Evolutionary conservation across 2,329 filamentous ascomycete genomes (phyloP), one percentile per base, ranked within the genome.

Genomic region (Ophiocordyceps camponoti-floridani): DNA sequence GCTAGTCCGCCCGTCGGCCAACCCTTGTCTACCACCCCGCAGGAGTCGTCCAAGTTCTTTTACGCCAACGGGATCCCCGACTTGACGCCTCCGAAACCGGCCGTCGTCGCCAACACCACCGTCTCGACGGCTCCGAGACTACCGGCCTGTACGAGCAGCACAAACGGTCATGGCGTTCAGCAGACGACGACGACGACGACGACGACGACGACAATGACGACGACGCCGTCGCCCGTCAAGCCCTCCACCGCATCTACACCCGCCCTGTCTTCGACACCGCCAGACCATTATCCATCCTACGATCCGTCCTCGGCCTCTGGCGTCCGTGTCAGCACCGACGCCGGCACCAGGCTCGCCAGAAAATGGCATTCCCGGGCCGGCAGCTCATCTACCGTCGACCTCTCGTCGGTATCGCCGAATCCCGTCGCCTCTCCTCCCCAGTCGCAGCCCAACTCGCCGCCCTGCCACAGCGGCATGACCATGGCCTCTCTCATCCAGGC

Each of bases 1-100:
- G 56, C 50, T 26, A 61, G 47, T 45, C 62, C 51, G 45, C 58
- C 56, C 7, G 46, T 47, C 10, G 52, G 52, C 28, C 52, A 51
- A 8, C 50, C 58, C 12, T 56, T 62, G 44, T 58, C 61, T 1
- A 61, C 66, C 4, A 50, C 67, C 7, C 23, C 23, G 5, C 23
- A 23, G 23, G 23, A 23, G 23, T 5, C 23, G 23, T 68, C 68
- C 60, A 84, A 83, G 56, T 86, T 88, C 65, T 77, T 87, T 58
- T 82, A 86, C 57, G 83, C 80, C 47, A 82, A 84, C 58, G 78
- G 79, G 28, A 64, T 65, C 13, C 72, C 73, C 2, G 71, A 78
- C 46, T 47, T 69, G 8, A 13, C 9, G 18, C 50, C 56, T 9
- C 30, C 50, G 14, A 66, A 64, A 44, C 52, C 62, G 0, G 53